These are phyloP conservation scores for Nematodospora anomalae DNA, from an alignment of 1,139 yeast species.

Conservation along the genomic window DNA sequence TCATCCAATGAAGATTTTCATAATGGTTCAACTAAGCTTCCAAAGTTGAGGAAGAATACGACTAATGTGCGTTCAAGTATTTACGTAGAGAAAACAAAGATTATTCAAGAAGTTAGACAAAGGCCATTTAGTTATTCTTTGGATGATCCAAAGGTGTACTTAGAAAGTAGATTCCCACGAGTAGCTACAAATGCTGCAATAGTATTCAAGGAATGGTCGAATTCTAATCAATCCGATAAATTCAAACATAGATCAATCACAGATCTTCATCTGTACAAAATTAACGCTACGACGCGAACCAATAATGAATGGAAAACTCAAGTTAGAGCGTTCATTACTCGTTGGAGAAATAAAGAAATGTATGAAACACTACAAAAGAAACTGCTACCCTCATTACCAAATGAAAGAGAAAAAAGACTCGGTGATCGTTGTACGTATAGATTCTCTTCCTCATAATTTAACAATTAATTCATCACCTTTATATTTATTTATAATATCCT, in stretches of 20 bases:
- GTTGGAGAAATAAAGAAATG: conserved; percentile 1
- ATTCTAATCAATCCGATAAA: background rate
- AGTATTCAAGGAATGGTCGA: background rate
- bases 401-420: conserved; percentile 4
- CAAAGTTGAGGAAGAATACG: conserved; percentile 3
- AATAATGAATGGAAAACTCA: background rate
- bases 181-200: background rate
- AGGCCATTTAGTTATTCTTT: conserved; percentile 36
- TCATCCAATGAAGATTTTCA: conserved; percentile 7
- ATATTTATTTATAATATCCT: conserved; percentile 35
- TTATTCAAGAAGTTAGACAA: conserved; percentile 21
- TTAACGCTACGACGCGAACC: background rate
- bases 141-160: conserved; percentile 34
- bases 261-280: background rate
- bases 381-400: conserved; percentile 1
- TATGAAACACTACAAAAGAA: background rate
- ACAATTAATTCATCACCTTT: conserved; percentile 40
- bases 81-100: background rate
- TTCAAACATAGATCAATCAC: background rate
- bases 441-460: conserved; percentile 22
- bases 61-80: background rate
- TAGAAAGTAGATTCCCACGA: conserved; percentile 27
- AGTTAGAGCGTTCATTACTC: conserved; percentile 2
- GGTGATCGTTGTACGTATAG: conserved; percentile 1
- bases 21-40: background rate